Base-by-base conservation (phyloP, 2,329 filamentous ascomycete species). In the Beauveria medogensis region DNA sequence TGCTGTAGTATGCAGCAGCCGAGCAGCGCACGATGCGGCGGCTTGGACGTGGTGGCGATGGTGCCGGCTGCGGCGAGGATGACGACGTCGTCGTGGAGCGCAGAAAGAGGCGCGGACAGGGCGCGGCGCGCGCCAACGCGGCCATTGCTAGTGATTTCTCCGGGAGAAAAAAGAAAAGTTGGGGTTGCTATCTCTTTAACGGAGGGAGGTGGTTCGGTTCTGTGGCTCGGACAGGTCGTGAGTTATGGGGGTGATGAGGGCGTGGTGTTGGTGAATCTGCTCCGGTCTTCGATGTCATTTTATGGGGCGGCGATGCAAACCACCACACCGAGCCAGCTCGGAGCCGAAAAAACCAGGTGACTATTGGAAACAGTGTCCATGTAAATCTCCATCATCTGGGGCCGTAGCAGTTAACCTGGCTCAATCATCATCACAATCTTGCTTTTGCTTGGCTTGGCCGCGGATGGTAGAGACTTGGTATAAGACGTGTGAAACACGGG, bases 271-370 rank as follows among this genome's bases (percentile, higher is more conserved):
- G 26, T 22, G 41, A 14, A 28, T n/a, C 18, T 26, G 34, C 16
- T 2, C 34, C 12, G 12, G 34, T 16, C 5, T 28, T 28, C 47
- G 34, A 59, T 59, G 56, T 53, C 56, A 53, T 59, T 59, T 59
- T 59, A 59, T 59, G 56, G 56, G 56, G 56, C 56, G 48, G 48
- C 8, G 34, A 14, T 20, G 51, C 37, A n/a, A n/a, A 37, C 34
- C 47, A 51, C 3, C 34, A 54, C 37, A 12, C 44, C 6, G 14
- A 10, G 2, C 44, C 8, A 12, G 47, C 56, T 53, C 56, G 46
- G 56, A 52, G 56, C 56, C 56, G 55, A 51, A 43, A 51, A 43
- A 5, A 44, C 34, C 12, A 50, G 16, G 24, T 5, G 28, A 28
- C 4, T 24, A 5, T 53, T 26, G 37, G 22, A n/a, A n/a, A 12